Evolutionary conservation across 306 rosid genomes (phyloP).

Genomic region (Dryas octopetala): DNA sequence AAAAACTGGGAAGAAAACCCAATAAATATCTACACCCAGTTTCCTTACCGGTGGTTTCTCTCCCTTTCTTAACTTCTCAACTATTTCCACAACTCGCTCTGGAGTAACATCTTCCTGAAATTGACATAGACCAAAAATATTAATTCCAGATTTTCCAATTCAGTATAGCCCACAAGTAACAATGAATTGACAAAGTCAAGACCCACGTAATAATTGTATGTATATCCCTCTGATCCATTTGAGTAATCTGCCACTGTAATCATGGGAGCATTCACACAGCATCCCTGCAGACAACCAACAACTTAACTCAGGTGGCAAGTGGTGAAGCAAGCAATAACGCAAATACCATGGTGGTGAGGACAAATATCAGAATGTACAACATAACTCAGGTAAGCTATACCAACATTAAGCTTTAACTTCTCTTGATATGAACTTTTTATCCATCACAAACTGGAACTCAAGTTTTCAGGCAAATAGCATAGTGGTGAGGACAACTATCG

Average conservation of each 20-base stretch:
- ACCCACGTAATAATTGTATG: slow-evolving; percentile 86
- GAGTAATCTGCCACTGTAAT: slow-evolving; percentile 98
- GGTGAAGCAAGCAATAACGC: background rate
- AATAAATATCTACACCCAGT: background rate
- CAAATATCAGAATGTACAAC: background rate
- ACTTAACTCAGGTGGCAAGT: slow-evolving; percentile 6
- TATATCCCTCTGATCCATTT: slow-evolving; percentile 86
- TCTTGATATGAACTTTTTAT: background rate
- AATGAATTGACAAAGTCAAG: slow-evolving; percentile 1
- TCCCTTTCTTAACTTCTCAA: slow-evolving; percentile 76
- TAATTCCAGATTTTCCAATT: slow-evolving; percentile 4
- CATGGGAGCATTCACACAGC: slow-evolving; percentile 98
- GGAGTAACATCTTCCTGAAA: slow-evolving; percentile 98
- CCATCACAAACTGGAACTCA: background rate
- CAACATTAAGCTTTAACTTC: background rate
- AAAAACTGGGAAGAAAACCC: background rate
- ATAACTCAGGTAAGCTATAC: background rate
- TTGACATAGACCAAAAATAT: slow-evolving; percentile 16
- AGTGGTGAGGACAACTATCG: background rate
- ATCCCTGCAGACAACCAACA: slow-evolving; percentile 65
- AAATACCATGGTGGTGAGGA: slow-evolving; percentile 3
- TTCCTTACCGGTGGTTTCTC: slow-evolving; percentile 86
- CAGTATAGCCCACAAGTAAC: background rate
- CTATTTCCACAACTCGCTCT: slow-evolving; percentile 72
- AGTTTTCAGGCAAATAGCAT: background rate